These are phyloP conservation scores for Dimocarpus longan DNA, from an alignment of 345 rosid species.

Conservation along the genomic window DNA sequence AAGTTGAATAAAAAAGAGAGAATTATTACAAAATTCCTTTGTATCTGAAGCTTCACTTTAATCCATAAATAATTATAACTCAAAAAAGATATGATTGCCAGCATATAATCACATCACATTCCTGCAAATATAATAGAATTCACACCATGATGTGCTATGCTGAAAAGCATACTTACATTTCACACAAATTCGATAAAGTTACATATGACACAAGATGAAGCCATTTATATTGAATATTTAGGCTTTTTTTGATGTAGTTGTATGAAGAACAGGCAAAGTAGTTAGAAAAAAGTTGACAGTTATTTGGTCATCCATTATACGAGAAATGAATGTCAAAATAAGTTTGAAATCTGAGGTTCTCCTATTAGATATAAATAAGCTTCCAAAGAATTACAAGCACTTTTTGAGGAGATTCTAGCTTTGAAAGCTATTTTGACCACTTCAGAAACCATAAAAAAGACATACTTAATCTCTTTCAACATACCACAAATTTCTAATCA, in stretches of 20 bases:
- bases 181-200: not conserved
- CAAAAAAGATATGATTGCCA: not conserved
- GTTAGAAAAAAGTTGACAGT: not conserved
- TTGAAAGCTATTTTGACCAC: not conserved
- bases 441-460: not conserved
- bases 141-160: not conserved
- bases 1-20: no score
- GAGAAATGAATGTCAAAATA: not conserved
- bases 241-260: not conserved
- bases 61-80: not conserved
- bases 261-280: not conserved
- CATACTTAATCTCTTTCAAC: conserved; percentile 12
- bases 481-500: conserved; percentile 2
- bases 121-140: not conserved
- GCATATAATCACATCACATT: not conserved
- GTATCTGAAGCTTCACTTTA: not conserved
- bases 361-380: not conserved
- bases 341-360: not conserved
- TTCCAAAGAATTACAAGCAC: not conserved
- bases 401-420: not conserved
- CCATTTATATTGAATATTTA: not conserved
- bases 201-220: not conserved
- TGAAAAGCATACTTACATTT: not conserved
- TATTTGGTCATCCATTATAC: not conserved
- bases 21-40: no score